Evolutionary conservation across 495 filamentous ascomycete genomes (phyloP).

Genomic region (Neurospora sp.): DNA sequence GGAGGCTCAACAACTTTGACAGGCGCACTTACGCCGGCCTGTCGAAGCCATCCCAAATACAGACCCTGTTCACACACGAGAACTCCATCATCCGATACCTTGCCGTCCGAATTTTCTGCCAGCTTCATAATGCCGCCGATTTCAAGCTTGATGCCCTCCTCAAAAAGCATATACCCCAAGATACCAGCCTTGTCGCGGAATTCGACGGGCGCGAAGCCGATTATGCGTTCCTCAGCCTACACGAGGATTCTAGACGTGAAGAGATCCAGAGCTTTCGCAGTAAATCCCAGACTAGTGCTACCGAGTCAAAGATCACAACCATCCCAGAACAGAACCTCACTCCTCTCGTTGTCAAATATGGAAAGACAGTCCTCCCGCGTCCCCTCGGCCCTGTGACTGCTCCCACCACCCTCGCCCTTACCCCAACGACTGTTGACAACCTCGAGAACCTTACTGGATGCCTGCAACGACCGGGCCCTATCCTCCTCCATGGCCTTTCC

Average conservation of each 20-base stretch:
- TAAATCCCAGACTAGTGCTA: slow-evolving; percentile 22
- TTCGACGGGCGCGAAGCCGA: slow-evolving; percentile 74
- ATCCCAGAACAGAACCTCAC: slow-evolving; percentile 27
- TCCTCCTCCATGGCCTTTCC: slow-evolving; percentile 73
- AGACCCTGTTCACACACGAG: slow-evolving; percentile 54
- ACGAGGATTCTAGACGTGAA: slow-evolving; percentile 54
- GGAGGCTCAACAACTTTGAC: slow-evolving; percentile 68
- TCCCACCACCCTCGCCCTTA: slow-evolving; percentile 54
- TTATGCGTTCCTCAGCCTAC: slow-evolving; percentile 73
- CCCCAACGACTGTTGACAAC: slow-evolving; percentile 60
- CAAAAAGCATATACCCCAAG: slow-evolving; percentile 48
- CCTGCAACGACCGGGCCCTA: slow-evolving; percentile 53
- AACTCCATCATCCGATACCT: slow-evolving; percentile 61
- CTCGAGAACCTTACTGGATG: slow-evolving; percentile 54
- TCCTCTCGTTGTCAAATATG: slow-evolving; percentile 37
- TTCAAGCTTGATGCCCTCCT: slow-evolving; percentile 61
- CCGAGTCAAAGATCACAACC: not conserved
- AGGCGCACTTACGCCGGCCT: slow-evolving; percentile 50
- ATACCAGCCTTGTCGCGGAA: slow-evolving; percentile 47
- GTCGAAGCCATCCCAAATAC: slow-evolving; percentile 55
- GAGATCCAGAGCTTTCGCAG: slow-evolving; percentile 29
- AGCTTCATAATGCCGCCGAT: slow-evolving; percentile 75
- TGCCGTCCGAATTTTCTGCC: slow-evolving; percentile 66
- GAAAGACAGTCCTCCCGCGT: slow-evolving; percentile 58
- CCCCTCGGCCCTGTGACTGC: slow-evolving; percentile 40